Evolutionary conservation across 106 monocot species (phyloP).

Genomic region (Apostasia ramifera): DNA sequence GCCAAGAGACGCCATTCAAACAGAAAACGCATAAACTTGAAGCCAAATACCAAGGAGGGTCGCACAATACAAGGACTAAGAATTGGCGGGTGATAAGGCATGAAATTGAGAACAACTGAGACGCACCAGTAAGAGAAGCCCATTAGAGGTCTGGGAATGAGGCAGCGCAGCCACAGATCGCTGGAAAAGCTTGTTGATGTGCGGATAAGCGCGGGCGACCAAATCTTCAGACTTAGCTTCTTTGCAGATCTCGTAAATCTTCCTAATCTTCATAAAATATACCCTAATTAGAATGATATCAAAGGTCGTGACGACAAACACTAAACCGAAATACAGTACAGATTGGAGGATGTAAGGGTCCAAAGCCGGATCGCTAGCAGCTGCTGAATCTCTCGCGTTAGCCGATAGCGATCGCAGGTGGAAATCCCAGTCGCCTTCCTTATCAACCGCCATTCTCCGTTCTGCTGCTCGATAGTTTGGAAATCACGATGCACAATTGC

Average conservation of each 20-base stretch:
- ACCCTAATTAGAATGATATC: background rate
- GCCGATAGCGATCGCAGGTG: conserved; percentile 83
- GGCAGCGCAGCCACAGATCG: conserved; percentile 42
- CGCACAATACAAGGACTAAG: too few relatives aligned
- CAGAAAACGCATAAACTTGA: too few relatives aligned
- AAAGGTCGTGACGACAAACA: background rate
- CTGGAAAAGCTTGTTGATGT: conserved; percentile 89
- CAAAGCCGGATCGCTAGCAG: conserved; percentile 63
- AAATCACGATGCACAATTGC: too few relatives aligned
- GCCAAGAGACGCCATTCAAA: too few relatives aligned
- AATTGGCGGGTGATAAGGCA: background rate
- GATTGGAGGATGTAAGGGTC: conserved; percentile 80
- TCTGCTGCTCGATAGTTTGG: too few relatives aligned
- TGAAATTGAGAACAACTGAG: background rate
- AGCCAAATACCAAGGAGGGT: background rate
- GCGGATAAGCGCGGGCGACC: conserved; percentile 66
- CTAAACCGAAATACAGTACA: conserved; percentile 19
- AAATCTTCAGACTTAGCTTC: conserved; percentile 69
- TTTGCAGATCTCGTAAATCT: conserved; percentile 72
- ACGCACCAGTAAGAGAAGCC: conserved; percentile 59
- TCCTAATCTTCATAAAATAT: conserved; percentile 37
- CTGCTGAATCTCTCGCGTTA: conserved; percentile 59
- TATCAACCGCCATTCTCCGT: background rate
- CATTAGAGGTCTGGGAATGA: conserved; percentile 61
- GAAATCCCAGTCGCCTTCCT: conserved; percentile 49